Conservation (phyloP, 2,329 filamentous ascomycete species). For the Fusarium udum region DNA sequence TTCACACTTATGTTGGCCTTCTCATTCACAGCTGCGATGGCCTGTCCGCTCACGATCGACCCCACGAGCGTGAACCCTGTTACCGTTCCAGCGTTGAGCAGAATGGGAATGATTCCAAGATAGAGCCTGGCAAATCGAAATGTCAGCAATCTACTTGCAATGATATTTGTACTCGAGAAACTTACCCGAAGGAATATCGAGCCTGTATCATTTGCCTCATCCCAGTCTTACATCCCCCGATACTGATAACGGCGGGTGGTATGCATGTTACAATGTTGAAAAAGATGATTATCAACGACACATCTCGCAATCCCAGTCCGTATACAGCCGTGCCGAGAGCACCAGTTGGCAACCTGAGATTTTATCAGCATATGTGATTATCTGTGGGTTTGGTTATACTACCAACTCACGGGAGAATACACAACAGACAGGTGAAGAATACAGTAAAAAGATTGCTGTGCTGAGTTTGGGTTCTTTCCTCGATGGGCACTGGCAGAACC, state of each 20-base stretch:
- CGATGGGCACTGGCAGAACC: constrained; percentile 63
- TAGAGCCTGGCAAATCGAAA: constrained; percentile 49
- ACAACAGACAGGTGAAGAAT: constrained; percentile 67
- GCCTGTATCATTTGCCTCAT: constrained; percentile 69
- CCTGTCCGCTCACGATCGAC: constrained; percentile 65
- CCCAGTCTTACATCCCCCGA: constrained; percentile 64
- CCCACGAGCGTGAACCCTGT: constrained; percentile 67
- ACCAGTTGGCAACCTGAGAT: constrained; percentile 63
- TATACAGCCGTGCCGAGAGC: constrained; percentile 65
- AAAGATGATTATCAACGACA: constrained; percentile 67
- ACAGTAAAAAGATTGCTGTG: constrained; percentile 68
- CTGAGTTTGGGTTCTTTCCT: constrained; percentile 62
- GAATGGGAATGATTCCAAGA: constrained; percentile 59
- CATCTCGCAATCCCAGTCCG: constrained; percentile 63
- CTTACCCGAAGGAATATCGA: constrained; percentile 66
- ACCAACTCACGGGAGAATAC: constrained; percentile 63
- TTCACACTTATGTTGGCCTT: constrained; percentile 57
- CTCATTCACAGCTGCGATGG: constrained; percentile 58
- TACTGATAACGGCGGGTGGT: constrained; percentile 64
- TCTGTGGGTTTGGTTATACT: neutral
- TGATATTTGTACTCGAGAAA: neutral
- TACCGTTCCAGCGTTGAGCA: constrained; percentile 66
- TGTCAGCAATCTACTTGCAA: constrained; percentile 6
- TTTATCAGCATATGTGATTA: constrained; percentile 3
- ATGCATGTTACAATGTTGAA: constrained; percentile 64